Conservation (phyloP, 805 yeast genomes). For the Lipomyces spencermartinsiae region DNA sequence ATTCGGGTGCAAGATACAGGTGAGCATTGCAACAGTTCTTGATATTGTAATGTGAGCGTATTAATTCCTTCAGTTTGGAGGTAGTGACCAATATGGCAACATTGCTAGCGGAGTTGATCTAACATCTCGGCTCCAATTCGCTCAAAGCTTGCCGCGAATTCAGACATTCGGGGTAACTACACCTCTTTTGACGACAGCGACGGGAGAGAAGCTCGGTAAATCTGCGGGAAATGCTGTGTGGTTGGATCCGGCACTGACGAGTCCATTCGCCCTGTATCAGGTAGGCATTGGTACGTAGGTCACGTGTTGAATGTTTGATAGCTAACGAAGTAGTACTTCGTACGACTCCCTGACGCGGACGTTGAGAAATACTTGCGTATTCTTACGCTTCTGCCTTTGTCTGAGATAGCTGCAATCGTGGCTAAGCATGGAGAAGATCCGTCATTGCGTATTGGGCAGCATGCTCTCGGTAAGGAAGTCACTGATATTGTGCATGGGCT, state of each 20-base stretch:
- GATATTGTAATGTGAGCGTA: no score
- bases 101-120: constrained; percentile 95
- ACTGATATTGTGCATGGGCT: constrained; percentile 87
- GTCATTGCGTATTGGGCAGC: constrained; percentile 74
- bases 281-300: constrained; percentile 25
- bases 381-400: constrained; percentile 77
- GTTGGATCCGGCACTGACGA: constrained; percentile 73
- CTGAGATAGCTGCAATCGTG: constrained; percentile 62
- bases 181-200: constrained; percentile 84
- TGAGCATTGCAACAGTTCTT: constrained; percentile 40
- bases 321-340: constrained; percentile 52
- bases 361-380: constrained; percentile 70
- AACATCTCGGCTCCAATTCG: constrained; percentile 61
- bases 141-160: constrained; percentile 30
- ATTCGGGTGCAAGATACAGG: constrained; percentile 70
- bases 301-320: constrained; percentile 2
- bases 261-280: constrained; percentile 84
- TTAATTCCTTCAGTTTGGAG: constrained; percentile 59
- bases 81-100: constrained; percentile 98
- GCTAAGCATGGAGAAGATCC: constrained; percentile 62
- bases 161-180: constrained; percentile 79
- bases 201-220: constrained; percentile 94
- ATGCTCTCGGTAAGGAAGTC: constrained; percentile 78
- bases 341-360: constrained; percentile 78
- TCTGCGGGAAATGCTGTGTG: constrained; percentile 97